Evolutionary conservation across 345 rosid species (phyloP).

Genomic region (Camelina hispida): DNA sequence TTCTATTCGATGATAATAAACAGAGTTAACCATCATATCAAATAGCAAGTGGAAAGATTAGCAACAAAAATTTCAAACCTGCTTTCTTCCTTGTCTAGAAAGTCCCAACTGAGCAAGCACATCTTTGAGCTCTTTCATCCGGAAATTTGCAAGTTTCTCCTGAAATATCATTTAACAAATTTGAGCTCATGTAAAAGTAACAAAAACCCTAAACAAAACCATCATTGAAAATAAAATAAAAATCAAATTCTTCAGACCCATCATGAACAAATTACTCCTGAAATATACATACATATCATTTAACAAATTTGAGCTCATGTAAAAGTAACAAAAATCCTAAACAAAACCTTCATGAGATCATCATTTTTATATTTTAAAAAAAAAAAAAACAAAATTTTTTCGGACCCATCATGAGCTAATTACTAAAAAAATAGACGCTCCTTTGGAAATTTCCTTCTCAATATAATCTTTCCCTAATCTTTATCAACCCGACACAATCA

Average conservation of each 20-base stretch:
- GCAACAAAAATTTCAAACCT: slow-evolving; percentile 52
- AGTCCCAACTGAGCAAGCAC: slow-evolving; percentile 80
- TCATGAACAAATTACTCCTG: too few species aligned
- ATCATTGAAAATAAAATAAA: too few species aligned
- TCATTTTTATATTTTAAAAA: neutral
- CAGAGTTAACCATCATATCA: neutral
- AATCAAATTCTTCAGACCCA: too few species aligned
- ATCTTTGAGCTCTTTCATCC: slow-evolving; percentile 95
- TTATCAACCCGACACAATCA: neutral
- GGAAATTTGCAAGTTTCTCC: slow-evolving; percentile 84
- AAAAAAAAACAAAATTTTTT: neutral
- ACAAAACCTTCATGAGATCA: neutral
- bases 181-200: too few species aligned
- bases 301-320: neutral
- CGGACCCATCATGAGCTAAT: neutral
- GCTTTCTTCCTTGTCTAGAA: slow-evolving; percentile 97
- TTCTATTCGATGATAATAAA: neutral
- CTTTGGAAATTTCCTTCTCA: neutral
- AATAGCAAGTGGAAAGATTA: slow-evolving; percentile 5
- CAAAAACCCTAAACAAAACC: too few species aligned
- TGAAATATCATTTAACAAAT: slow-evolving; percentile 36
- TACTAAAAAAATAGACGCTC: neutral
- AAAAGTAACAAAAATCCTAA: neutral
- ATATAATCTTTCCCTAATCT: neutral
- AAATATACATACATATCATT: too few species aligned